Conservation (phyloP, 352 stramenopile species). For the Nannochloropsis limnetica region DNA sequence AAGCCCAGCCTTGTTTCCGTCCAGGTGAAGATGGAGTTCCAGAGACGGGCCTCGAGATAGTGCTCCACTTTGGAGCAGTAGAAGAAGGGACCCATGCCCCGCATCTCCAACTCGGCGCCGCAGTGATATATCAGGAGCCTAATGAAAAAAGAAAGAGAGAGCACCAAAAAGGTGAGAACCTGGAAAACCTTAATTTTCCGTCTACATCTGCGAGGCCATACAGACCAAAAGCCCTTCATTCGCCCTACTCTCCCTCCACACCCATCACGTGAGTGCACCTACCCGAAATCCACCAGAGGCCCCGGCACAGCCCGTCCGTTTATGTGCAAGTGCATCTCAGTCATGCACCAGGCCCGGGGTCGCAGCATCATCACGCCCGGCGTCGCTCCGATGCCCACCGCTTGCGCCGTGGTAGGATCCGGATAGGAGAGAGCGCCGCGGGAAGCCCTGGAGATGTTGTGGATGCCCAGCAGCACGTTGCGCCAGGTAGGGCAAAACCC, state of each 20-base stretch:
- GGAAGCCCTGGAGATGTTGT: slow-evolving; percentile 79
- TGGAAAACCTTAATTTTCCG: background rate
- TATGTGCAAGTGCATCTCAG: slow-evolving; percentile 68
- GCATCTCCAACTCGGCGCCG: slow-evolving; percentile 65
- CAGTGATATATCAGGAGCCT: slow-evolving; percentile 88
- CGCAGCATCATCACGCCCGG: slow-evolving; percentile 34
- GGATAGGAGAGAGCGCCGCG: slow-evolving; percentile 57
- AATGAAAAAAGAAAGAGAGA: slow-evolving; percentile 46
- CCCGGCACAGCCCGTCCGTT: slow-evolving; percentile 78
- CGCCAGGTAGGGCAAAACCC: slow-evolving; percentile 80
- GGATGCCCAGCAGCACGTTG: slow-evolving; percentile 78
- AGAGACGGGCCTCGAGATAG: slow-evolving; percentile 84
- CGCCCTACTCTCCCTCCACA: background rate
- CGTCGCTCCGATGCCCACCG: slow-evolving; percentile 15
- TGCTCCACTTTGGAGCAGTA: slow-evolving; percentile 91
- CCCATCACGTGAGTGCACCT: background rate
- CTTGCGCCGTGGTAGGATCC: slow-evolving; percentile 23
- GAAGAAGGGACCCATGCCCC: slow-evolving; percentile 77
- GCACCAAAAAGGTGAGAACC: background rate
- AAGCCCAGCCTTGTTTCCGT: slow-evolving; percentile 79
- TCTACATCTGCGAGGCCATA: no score
- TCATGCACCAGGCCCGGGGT: slow-evolving; percentile 34
- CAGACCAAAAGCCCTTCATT: no score
- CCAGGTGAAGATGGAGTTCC: slow-evolving; percentile 91
- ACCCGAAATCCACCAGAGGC: slow-evolving; percentile 81